Base-by-base conservation (phyloP, 164 flowering plant species). In the Vitis rupestris region DNA sequence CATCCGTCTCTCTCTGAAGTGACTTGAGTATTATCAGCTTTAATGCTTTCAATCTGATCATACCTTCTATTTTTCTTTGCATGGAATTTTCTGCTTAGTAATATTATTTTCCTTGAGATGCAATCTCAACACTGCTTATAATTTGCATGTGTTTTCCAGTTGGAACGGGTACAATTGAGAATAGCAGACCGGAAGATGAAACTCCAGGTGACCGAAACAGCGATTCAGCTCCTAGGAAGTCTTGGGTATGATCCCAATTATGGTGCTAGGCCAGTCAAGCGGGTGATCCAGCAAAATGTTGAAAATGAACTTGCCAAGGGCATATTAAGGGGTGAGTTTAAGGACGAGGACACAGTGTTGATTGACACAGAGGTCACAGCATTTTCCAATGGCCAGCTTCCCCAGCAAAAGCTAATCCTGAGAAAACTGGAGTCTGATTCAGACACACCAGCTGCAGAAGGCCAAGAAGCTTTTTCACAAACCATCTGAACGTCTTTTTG, bases 221-320 rank as follows among this genome's bases (percentile, higher is more conserved):
- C 97, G 9, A 67, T 95, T 30, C 65, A 90, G 77, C 86, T 93
- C 4, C 83, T 95, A 3, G 99, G 94, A 11, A 84, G 74, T 70
- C 94, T 95, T 29, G 99, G 98, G 9, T 93, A 95, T 67, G 99
- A 95, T 65, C 97, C 97, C 8, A 93, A 82, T 82, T 95, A 95
- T 64, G 99, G 99, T 29, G 99, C 99, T 13, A 82, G 99, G 75
- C 98, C 98, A 1, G 98, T 93, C 16, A 95, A 95, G 83, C 84
- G 98, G 9, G 97, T 91, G 70, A 93, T 93, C 71, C 99, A 96
- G 60, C 99, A 90, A 72, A 67, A 93, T 23, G 89, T 93, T 1
- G 98, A 96, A 71, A 96, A 91, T 50, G 97, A 91, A 72, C 86
- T 96, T 30, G 99, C 99, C 29, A 96, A 90, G 81, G 98, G 97